Evolutionary conservation across 1,139 yeast species (phyloP), one percentile per base, ranked within the genome.

Genomic region (Sugiyamaella neomexicana): DNA sequence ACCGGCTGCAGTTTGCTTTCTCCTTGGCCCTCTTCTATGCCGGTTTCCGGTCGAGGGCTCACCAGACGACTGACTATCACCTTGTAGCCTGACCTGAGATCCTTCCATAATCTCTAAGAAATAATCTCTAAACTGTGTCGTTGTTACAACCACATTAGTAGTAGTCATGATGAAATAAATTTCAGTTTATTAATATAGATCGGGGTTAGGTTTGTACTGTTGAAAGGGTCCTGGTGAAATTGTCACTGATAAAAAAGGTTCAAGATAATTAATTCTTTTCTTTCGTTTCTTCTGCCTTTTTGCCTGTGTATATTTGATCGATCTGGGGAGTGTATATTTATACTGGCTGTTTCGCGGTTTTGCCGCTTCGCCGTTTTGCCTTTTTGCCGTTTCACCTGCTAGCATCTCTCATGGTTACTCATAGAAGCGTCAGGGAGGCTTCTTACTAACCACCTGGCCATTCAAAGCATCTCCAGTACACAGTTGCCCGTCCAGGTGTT

Each of bases 121-220:
- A 40, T 8, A 7, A 16, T 25, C 32, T 8, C 23, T 13, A n/a
- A 27, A 40, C 29, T 17, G 17, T 16, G 31, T n/a, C 15, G 41
- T 10, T 8, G 25, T 16, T 17, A 25, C 5, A 7, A 34, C 16
- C 38, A n/a, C 38, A 7, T 3, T 12, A 29, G 39, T 38, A 38
- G 41, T 15, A 23, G 17, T 38, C 41, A 38, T 38, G 27, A 38
- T 17, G 41, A 38, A 38, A 17, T 38, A 38, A 38, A 17, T 38
- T 38, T 38, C 23, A 16, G 17, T 38, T 38, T 38, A 16, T 38
- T 17, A 12, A 5, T 9, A 16, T 17, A 4, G 41, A 16, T 38
- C 25, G 25, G 41, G 41, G 41, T 38, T 38, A 38, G 41, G 41
- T 38, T 15, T 36, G 17, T 20, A 3, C 25, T 13, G 15, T 7